These are phyloP conservation scores for Eragrostis curvula DNA, from an alignment of 176 grass and related monocot species.

Conservation along the genomic window DNA sequence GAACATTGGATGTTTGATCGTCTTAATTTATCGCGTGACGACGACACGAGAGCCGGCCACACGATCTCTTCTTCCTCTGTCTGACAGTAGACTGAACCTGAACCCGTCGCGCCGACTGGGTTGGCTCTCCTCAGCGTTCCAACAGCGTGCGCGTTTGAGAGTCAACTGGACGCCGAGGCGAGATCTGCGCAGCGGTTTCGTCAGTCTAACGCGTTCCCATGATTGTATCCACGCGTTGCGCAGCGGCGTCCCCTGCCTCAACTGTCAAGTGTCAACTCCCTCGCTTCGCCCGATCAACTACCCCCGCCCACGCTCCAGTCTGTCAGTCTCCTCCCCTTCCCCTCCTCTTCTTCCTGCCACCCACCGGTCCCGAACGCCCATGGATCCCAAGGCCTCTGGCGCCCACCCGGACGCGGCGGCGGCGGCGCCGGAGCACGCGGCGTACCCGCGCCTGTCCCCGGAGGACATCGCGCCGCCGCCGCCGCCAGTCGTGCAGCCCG, in stretches of 20 bases:
- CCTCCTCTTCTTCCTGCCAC: neutral
- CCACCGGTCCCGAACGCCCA: conserved; percentile 21
- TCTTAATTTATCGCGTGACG: too few relatives aligned
- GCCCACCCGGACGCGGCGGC: neutral
- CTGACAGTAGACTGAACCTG: too few relatives aligned
- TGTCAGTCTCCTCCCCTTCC: neutral
- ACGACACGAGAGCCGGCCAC: too few relatives aligned
- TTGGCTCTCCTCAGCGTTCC: too few relatives aligned
- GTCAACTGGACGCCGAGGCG: neutral
- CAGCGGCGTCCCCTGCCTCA: neutral
- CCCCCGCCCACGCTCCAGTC: neutral
- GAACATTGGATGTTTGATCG: neutral
- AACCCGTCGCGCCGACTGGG: too few relatives aligned
- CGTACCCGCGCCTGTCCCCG: conserved; percentile 59
- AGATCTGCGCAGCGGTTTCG: neutral
- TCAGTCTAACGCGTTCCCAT: neutral
- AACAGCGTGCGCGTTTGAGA: neutral
- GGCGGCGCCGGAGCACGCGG: conserved; percentile 21
- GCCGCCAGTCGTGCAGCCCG: conserved; percentile 43
- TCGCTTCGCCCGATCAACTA: neutral
- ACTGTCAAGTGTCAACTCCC: conserved; percentile 15
- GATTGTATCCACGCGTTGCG: conserved; percentile 15
- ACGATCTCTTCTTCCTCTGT: too few relatives aligned
- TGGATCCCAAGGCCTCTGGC: conserved; percentile 41
- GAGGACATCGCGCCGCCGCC: conserved; percentile 55